phyloP scores from a whole-genome alignment of 306 rosid species.

The Corylus americana region DNA sequence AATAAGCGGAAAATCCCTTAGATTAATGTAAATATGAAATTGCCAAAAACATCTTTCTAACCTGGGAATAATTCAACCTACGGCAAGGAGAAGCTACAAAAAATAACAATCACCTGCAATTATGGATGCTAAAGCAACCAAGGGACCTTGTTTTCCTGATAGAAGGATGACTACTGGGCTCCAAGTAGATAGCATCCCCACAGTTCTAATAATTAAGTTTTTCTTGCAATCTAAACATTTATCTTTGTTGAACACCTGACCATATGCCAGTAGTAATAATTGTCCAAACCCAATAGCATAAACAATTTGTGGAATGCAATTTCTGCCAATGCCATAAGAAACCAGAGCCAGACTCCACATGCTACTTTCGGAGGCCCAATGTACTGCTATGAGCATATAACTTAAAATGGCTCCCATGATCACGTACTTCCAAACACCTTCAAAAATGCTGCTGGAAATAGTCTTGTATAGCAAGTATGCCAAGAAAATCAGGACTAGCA shows the following conservation, averaged over 20 bases:
- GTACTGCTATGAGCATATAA: conserved; percentile 64
- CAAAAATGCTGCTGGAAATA: conserved; percentile 33
- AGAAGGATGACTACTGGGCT: conserved; percentile 82
- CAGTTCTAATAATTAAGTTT: conserved; percentile 50
- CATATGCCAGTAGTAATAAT: conserved; percentile 52
- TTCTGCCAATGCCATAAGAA: conserved; percentile 54
- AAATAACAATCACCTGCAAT: conserved; percentile 64
- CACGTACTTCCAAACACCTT: conserved; percentile 57
- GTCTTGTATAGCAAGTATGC: conserved; percentile 62
- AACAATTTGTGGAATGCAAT: conserved; percentile 61
- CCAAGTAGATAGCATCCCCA: conserved; percentile 68
- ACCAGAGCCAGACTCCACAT: conserved; percentile 37
- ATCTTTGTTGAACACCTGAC: conserved; percentile 35
- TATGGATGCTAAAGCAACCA: conserved; percentile 65
- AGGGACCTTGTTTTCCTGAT: conserved; percentile 88
- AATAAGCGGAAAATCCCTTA: conserved; percentile 14
- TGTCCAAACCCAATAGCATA: conserved; percentile 76
- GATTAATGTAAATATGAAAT: conserved; percentile 13
- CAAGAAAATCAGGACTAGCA: conserved; percentile 60
- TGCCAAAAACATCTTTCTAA: conserved; percentile 19
- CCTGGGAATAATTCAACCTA: not conserved
- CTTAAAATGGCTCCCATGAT: conserved; percentile 54
- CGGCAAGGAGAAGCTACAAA: conserved; percentile 27
- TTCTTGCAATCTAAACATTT: conserved; percentile 40
- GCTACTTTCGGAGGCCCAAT: conserved; percentile 64